A percentile compares a stretch with the other conserved stretches of the same genome.
Evolutionary conservation across 2,329 filamentous ascomycete species (phyloP).

Genomic region (Apiospora sp.): DNA sequence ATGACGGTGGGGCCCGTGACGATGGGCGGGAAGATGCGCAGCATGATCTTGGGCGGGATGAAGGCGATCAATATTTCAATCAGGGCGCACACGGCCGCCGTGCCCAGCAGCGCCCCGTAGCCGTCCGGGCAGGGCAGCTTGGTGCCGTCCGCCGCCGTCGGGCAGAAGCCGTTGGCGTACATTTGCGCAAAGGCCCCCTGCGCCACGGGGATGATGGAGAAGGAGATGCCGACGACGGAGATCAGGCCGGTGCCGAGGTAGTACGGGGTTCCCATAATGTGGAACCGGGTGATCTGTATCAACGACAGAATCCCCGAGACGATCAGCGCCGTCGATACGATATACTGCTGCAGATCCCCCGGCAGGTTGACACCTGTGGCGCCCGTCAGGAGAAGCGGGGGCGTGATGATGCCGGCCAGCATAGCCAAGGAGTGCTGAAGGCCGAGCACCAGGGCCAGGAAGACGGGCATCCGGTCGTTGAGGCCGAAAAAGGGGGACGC

Average conservation of each 20-base stretch:
- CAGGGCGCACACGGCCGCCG: conserved; percentile 68
- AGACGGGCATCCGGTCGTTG: conserved; percentile 77
- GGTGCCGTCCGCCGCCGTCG: conserved; percentile 66
- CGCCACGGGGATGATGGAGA: conserved; percentile 78
- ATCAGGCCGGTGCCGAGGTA: conserved; percentile 82
- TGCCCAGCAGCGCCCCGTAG: conserved; percentile 79
- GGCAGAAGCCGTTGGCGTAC: conserved; percentile 77
- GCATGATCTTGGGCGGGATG: conserved; percentile 71
- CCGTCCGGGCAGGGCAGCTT: conserved; percentile 77
- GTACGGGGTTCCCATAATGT: conserved; percentile 73
- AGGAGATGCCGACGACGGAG: conserved; percentile 81
- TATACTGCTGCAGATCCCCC: conserved; percentile 71
- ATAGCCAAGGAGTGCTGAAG: conserved; percentile 83
- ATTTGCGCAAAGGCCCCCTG: conserved; percentile 77
- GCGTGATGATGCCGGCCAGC: conserved; percentile 78
- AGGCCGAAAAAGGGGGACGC: conserved; percentile 86
- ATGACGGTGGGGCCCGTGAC: conserved; percentile 77
- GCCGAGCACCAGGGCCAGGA: conserved; percentile 77
- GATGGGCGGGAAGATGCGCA: conserved; percentile 80
- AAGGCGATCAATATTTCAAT: conserved; percentile 80
- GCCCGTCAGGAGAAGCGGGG: conserved; percentile 75
- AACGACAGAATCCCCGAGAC: conserved; percentile 78
- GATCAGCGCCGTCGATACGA: conserved; percentile 81
- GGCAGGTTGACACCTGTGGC: conserved; percentile 69
- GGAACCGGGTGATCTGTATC: conserved; percentile 81